Evolutionary conservation across 768 basidiomycete genomes (phyloP).

Genomic region (Boletus pseudopeckii): DNA sequence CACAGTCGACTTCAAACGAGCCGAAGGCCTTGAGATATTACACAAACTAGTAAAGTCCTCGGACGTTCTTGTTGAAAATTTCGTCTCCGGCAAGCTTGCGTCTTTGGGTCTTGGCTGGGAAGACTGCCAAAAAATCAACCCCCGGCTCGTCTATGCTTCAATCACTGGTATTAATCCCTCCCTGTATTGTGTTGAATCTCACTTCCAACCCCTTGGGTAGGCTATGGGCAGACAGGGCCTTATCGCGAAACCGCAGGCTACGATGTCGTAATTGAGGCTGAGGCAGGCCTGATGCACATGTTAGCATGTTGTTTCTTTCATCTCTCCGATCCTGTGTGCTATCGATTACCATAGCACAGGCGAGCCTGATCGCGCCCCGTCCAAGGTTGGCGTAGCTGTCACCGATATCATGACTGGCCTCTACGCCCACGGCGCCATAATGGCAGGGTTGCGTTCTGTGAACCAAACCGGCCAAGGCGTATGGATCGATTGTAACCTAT

Average conservation of each 20-base stretch:
- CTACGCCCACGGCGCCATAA: slow-evolving; percentile 89
- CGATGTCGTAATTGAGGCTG: slow-evolving; percentile 83
- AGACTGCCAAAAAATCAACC: slow-evolving; percentile 74
- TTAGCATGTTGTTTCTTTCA: slow-evolving; percentile 35
- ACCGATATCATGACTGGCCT: slow-evolving; percentile 88
- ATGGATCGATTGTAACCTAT: slow-evolving; percentile 90
- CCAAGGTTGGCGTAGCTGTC: slow-evolving; percentile 93
- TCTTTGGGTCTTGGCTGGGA: slow-evolving; percentile 85
- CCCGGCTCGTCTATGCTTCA: slow-evolving; percentile 79
- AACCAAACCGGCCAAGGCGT: slow-evolving; percentile 82
- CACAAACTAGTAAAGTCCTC: slow-evolving; percentile 66
- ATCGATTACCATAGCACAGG: slow-evolving; percentile 60
- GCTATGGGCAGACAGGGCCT: slow-evolving; percentile 88
- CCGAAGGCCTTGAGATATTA: slow-evolving; percentile 73
- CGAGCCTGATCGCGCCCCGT: slow-evolving; percentile 79
- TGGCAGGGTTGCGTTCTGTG: slow-evolving; percentile 83
- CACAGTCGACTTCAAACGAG: slow-evolving; percentile 82
- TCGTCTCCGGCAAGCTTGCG: slow-evolving; percentile 78
- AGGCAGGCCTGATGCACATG: slow-evolving; percentile 96
- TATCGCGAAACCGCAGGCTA: slow-evolving; percentile 82
- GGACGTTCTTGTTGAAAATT: slow-evolving; percentile 91
- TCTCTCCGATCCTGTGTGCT: slow-evolving; percentile 4
- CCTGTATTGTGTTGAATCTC: background rate
- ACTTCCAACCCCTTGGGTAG: slow-evolving; percentile 31
- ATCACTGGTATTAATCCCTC: slow-evolving; percentile 63